Evolutionary conservation across 179 eudicot genomes (phyloP).

Genomic region (Spergularia azorica): DNA sequence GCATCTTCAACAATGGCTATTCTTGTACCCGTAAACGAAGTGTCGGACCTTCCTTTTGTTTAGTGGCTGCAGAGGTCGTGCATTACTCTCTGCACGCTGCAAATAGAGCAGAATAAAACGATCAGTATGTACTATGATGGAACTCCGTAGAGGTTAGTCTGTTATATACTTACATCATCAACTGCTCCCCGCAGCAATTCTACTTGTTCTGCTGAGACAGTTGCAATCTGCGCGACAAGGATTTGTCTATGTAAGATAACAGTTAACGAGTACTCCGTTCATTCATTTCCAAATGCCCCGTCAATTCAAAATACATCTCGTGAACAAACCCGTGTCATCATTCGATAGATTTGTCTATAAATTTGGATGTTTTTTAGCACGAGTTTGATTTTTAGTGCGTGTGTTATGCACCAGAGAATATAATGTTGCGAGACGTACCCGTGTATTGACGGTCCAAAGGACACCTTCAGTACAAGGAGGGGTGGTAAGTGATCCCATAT

Average conservation of each 20-base stretch:
- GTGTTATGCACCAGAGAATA: neutral
- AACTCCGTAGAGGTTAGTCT: no score
- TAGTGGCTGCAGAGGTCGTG: constrained; percentile 49
- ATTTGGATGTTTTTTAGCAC: no score
- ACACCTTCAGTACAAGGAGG: constrained; percentile 75
- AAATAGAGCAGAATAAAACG: neutral
- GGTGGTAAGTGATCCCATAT: constrained; percentile 59
- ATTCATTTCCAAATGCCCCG: no score
- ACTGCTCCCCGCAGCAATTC: constrained; percentile 52
- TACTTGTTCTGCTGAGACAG: constrained; percentile 52
- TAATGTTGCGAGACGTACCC: constrained; percentile 30
- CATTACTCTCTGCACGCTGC: constrained; percentile 41
- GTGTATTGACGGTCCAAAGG: constrained; percentile 47
- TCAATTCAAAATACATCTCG: no score
- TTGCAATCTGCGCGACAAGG: constrained; percentile 42
- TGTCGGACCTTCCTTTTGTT: constrained; percentile 39
- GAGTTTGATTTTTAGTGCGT: no score
- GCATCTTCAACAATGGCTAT: neutral
- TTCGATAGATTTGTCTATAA: no score
- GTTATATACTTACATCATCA: constrained; percentile 53
- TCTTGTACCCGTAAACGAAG: constrained; percentile 16
- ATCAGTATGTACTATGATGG: no score
- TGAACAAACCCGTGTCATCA: no score
- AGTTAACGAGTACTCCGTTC: no score
- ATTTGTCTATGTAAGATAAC: no score